phyloP scores from a whole-genome alignment of 2,329 filamentous ascomycete species.

The Rasamsonia emersonii region DNA sequence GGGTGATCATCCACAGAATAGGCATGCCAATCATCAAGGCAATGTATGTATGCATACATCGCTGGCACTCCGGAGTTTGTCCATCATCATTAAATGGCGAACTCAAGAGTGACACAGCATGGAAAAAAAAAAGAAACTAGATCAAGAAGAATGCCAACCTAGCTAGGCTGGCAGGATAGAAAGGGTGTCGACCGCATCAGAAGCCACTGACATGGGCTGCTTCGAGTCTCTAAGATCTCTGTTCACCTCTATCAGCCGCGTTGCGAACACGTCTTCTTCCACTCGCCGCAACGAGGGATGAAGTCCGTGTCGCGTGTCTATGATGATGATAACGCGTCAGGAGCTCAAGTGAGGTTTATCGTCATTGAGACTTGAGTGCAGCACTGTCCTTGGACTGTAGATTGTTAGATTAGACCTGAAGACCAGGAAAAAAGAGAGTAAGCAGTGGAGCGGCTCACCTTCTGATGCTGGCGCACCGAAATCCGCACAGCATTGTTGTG shows the following conservation, averaged over 20 bases:
- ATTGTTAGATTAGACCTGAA: too few relatives aligned
- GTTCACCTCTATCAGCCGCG: conserved; percentile 38
- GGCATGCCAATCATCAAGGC: neutral
- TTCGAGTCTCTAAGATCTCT: conserved; percentile 38
- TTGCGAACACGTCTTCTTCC: conserved; percentile 27
- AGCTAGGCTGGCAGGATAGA: too few relatives aligned
- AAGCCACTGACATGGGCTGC: conserved; percentile 5
- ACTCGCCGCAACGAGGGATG: conserved; percentile 26
- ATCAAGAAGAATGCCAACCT: neutral
- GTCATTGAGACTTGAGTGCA: conserved; percentile 30
- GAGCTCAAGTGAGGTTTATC: conserved; percentile 28
- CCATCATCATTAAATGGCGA: conserved; percentile 1
- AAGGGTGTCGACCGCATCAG: too few relatives aligned
- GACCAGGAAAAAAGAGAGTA: neutral
- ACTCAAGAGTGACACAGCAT: neutral
- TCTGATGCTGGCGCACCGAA: too few relatives aligned
- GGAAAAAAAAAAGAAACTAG: neutral
- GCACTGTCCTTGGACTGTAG: conserved; percentile 5
- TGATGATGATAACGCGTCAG: conserved; percentile 21
- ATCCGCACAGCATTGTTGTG: too few relatives aligned
- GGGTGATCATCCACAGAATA: neutral
- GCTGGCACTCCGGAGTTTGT: neutral
- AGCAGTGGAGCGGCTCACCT: too few relatives aligned
- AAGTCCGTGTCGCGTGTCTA: conserved; percentile 19
- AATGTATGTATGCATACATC: neutral